phyloP scores from a whole-genome alignment of 306 rosid species.

The Macrotyloma uniflorum region DNA sequence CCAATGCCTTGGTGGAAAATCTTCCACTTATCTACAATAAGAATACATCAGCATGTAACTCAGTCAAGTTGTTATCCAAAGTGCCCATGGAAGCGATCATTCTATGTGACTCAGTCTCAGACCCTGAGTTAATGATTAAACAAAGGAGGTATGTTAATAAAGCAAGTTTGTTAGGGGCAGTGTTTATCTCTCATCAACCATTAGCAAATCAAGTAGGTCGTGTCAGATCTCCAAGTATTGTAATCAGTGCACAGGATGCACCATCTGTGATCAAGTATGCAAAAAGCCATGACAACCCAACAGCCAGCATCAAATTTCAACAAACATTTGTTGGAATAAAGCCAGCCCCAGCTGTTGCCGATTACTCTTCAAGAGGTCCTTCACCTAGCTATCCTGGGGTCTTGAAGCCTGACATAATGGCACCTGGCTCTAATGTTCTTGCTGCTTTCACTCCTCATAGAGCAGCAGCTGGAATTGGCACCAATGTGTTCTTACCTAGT shows the following conservation, averaged over 20 bases:
- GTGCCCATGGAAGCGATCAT: background rate
- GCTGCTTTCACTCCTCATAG: constrained; percentile 33
- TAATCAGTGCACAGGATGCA: constrained; percentile 34
- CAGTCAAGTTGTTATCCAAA: background rate
- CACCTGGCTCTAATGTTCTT: constrained; percentile 38
- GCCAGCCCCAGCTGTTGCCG: constrained; percentile 49
- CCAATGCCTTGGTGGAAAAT: constrained; percentile 27
- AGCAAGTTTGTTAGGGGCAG: constrained; percentile 35
- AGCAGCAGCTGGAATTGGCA: background rate
- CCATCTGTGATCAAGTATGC: constrained; percentile 30
- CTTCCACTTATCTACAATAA: constrained; percentile 34
- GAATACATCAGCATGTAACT: constrained; percentile 40
- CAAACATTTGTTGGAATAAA: constrained; percentile 41
- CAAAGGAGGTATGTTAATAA: background rate
- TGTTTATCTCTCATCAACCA: constrained; percentile 29
- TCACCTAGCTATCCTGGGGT: constrained; percentile 33
- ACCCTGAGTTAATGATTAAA: background rate
- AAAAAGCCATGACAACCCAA: background rate
- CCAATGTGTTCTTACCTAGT: constrained; percentile 32
- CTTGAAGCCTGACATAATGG: constrained; percentile 51
- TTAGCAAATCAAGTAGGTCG: background rate
- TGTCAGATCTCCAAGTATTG: constrained; percentile 30
- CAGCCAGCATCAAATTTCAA: constrained; percentile 40
- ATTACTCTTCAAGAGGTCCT: constrained; percentile 52
- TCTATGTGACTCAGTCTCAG: constrained; percentile 25